phyloP scores from a whole-genome alignment of 148 eudicot genomes.

The Rhododendron griersonianum region DNA sequence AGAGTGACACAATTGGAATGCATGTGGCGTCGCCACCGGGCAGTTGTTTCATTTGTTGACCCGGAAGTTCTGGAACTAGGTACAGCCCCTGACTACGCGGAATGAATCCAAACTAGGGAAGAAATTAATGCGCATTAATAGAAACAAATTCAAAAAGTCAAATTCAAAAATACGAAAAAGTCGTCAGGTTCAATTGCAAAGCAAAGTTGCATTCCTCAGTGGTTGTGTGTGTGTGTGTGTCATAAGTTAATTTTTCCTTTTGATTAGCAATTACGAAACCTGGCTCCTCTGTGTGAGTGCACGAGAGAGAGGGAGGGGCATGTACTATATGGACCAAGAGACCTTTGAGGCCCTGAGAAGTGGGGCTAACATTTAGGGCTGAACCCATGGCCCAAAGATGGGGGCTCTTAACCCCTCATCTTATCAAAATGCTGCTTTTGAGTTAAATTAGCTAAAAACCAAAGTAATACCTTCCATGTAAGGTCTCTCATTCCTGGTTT shows the following conservation, averaged over 20 bases:
- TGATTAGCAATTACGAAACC: too few relatives aligned
- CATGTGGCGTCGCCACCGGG: neutral
- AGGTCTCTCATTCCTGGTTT: conserved; percentile 69
- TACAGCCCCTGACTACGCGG: neutral
- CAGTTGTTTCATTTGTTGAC: neutral
- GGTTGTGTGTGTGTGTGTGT: too few relatives aligned
- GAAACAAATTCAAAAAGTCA: too few relatives aligned
- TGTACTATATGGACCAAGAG: neutral
- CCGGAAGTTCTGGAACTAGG: neutral
- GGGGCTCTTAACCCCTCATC: neutral
- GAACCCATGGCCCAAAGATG: neutral
- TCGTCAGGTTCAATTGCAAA: too few relatives aligned
- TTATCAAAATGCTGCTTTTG: neutral
- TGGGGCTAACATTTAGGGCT: conserved; percentile 4
- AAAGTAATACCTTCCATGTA: conserved; percentile 82
- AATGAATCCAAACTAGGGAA: too few relatives aligned
- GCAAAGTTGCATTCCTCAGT: too few relatives aligned
- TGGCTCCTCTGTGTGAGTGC: neutral
- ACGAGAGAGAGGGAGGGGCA: neutral
- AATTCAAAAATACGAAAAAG: too few relatives aligned
- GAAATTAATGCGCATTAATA: too few relatives aligned
- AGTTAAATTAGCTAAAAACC: conserved; percentile 6
- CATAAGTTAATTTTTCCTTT: too few relatives aligned
- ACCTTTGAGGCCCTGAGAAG: neutral
- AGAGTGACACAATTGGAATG: neutral